Evolutionary conservation across 2,329 filamentous ascomycete genomes (phyloP).

Genomic region (Ophiostoma australiae): DNA sequence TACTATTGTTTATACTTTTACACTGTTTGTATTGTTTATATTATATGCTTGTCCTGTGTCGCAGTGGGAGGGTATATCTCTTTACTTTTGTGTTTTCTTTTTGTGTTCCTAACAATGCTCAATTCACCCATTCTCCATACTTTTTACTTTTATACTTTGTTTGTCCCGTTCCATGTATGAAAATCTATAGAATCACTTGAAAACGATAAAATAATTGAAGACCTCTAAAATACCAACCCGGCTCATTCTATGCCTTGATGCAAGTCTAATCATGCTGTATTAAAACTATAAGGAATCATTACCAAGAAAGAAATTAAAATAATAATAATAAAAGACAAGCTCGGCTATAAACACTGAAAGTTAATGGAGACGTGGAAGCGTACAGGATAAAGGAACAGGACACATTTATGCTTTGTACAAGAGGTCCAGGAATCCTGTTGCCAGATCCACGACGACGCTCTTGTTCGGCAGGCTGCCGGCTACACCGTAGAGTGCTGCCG

Average conservation of each 20-base stretch:
- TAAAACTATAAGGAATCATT: neutral
- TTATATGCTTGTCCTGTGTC: neutral
- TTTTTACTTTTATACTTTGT: neutral
- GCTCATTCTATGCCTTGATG: neutral
- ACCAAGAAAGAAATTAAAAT: neutral
- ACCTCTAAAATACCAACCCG: neutral
- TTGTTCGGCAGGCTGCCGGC: slow-evolving; percentile 94
- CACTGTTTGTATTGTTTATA: neutral
- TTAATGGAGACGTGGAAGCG: neutral
- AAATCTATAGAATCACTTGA: neutral
- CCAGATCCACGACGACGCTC: slow-evolving; percentile 85
- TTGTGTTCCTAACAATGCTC: neutral
- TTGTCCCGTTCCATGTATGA: neutral
- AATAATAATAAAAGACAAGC: neutral
- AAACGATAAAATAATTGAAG: neutral
- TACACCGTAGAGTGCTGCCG: slow-evolving; percentile 87
- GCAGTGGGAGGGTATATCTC: neutral
- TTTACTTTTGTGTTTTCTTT: neutral
- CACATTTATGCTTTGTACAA: slow-evolving; percentile 63
- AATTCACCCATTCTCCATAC: neutral
- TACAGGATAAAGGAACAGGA: neutral
- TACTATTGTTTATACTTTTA: slow-evolving; percentile 9
- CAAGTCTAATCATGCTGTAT: neutral
- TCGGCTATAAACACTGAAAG: neutral
- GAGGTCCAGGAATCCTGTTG: slow-evolving; percentile 85